phyloP scores from a whole-genome alignment of 441 rosid species.

The Eruca vesicaria region DNA sequence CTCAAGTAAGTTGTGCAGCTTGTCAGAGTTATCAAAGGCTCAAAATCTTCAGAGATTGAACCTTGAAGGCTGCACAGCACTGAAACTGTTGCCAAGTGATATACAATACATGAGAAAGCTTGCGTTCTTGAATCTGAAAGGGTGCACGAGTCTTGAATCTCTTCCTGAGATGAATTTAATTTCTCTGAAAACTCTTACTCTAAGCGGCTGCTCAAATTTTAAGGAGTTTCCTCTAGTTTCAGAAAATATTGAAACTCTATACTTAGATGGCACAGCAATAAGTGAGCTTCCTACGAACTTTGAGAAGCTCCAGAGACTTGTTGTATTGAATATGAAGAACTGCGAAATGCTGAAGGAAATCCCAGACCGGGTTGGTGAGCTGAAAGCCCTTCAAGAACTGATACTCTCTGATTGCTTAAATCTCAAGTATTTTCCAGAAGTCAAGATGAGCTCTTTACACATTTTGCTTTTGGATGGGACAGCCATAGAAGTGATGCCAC shows the following conservation, averaged over 20 bases:
- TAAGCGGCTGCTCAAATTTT: constrained; percentile 15
- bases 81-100: too few species aligned
- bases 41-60: not conserved
- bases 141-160: not conserved
- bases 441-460: not conserved
- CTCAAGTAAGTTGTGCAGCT: not conserved
- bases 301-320: not conserved
- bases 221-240: constrained; percentile 10
- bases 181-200: constrained; percentile 21
- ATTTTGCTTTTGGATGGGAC: constrained; percentile 15
- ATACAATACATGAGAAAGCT: too few species aligned
- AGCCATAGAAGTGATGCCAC: constrained; percentile 12
- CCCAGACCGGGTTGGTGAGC: constrained; percentile 7
- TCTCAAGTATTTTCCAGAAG: not conserved
- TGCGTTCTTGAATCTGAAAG: too few species aligned
- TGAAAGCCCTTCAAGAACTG: not conserved
- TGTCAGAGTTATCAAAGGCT: constrained; percentile 7
- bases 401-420: constrained; percentile 6
- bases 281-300: not conserved
- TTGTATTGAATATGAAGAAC: not conserved
- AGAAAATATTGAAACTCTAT: not conserved
- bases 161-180: constrained; percentile 2
- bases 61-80: constrained; percentile 1
- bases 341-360: constrained; percentile 16
- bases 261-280: constrained; percentile 15